Evolutionary conservation across 1,139 yeast species (phyloP).

Genomic region (Suhomyces maxii): DNA sequence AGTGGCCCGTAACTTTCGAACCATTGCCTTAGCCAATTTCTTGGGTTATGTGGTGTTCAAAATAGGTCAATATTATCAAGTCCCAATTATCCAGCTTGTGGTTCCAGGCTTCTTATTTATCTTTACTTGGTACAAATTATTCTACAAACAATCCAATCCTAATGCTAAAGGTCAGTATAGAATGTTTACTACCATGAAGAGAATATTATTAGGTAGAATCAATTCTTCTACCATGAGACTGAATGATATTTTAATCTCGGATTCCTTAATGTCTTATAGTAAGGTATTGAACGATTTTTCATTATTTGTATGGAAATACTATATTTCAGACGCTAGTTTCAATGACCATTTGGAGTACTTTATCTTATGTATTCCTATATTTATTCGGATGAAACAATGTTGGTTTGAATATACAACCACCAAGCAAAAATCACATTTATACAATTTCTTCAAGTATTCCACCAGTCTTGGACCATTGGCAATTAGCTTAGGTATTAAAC

Average conservation of each 20-base stretch:
- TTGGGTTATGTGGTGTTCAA: conserved; percentile 25
- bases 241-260: conserved; percentile 78
- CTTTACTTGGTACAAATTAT: conserved; percentile 12
- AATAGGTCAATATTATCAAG: conserved; percentile 14
- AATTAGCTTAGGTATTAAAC: conserved; percentile 40
- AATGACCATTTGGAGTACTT: conserved; percentile 46
- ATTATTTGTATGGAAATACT: conserved; percentile 40
- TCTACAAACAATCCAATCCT: conserved; percentile 11
- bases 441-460: conserved; percentile 72
- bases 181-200: conserved; percentile 46
- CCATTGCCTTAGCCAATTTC: conserved; percentile 21
- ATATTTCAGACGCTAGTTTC: conserved; percentile 27
- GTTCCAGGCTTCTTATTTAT: conserved; percentile 12
- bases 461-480: conserved; percentile 67
- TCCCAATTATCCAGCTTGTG: background rate
- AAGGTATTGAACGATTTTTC: conserved; percentile 73
- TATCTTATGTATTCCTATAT: conserved; percentile 60
- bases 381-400: conserved; percentile 80
- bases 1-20: conserved; percentile 29
- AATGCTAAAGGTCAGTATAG: conserved; percentile 40
- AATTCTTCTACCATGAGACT: conserved; percentile 59
- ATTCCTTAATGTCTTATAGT: conserved; percentile 76
- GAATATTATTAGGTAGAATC: conserved; percentile 59
- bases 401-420: conserved; percentile 61
- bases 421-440: conserved; percentile 54